Evolutionary conservation across 495 filamentous ascomycete species (phyloP), one percentile per base, ranked within the genome.

Genomic region (Bombardia bombarda): DNA sequence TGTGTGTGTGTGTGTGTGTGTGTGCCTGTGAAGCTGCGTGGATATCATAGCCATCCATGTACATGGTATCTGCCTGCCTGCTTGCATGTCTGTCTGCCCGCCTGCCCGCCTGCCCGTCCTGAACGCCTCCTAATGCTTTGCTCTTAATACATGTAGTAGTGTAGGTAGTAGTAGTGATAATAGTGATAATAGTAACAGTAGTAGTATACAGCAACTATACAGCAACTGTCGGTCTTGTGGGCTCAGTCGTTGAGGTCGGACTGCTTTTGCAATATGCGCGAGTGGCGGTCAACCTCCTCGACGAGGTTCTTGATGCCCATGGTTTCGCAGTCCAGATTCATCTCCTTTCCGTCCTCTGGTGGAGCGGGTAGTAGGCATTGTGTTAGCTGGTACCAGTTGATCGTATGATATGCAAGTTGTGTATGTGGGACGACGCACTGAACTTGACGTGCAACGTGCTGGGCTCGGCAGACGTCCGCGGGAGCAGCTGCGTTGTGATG

Each of bases 211-310:
- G 24, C 45, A 17, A 51, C 24, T 38, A 37, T 31, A 32, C 26
- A 37, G 16, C 10, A 3, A 24, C 13, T 26, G 22, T 16, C 5
- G 24, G 5, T 26, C 24, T 26, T 9, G 5, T 40, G 21, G 3
- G 2, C 17, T n/a, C 33, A 50, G 8, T 33, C 34, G 25, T 31
- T 73, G 61, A 99, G 60, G 50, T 90, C 88, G 47, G 86, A 83
- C 66, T 88, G 78, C 53, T 94, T 77, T 49, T 83, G 78, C 57
- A 99, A 62, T 28, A 66, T 62, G 38, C 93, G 73, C 32, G 87
- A 93, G 71, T 97, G 85, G 42, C 93, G 76, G 59, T 95, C 84
- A 30, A 95, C 80, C 65, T 96, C 87, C 62, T 89, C 87, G 25
- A 86, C 70, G 3, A 96, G 77, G 58, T 90, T 87, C 41, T 86